These are phyloP conservation scores for Rhodomyrtus tomentosa DNA, from an alignment of 345 rosid species.

Conservation along the genomic window DNA sequence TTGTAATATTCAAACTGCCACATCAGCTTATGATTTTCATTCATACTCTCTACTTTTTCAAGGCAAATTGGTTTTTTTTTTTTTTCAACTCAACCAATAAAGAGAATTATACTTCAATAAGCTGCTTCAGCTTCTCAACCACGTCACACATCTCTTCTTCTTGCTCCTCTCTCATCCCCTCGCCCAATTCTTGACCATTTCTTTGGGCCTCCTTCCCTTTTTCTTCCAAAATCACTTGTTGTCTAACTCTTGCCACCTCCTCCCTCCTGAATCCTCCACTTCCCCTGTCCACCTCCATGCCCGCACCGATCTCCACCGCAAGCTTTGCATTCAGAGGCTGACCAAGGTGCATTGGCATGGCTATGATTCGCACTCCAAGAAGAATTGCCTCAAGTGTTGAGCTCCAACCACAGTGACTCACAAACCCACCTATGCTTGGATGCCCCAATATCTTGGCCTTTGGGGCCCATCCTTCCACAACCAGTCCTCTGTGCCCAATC, in stretches of 20 bases:
- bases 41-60: not conserved
- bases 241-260: constrained; percentile 7
- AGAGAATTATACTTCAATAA: not conserved
- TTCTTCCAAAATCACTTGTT: constrained; percentile 1
- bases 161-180: not conserved
- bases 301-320: constrained; percentile 1
- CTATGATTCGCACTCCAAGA: constrained; percentile 17
- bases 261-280: constrained; percentile 1
- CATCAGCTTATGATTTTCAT: not conserved
- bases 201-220: not conserved
- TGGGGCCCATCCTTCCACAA: constrained; percentile 26
- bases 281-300: constrained; percentile 1
- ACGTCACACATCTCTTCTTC: not conserved
- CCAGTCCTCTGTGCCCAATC: constrained; percentile 14
- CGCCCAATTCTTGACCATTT: constrained; percentile 1
- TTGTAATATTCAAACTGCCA: not conserved
- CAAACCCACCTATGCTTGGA: constrained; percentile 16
- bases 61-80: not conserved
- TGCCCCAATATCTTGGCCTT: constrained; percentile 10
- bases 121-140: not conserved
- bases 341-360: constrained; percentile 19
- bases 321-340: constrained; percentile 13
- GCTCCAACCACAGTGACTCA: constrained; percentile 22
- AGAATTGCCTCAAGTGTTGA: constrained; percentile 15
- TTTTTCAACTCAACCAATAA: not conserved